Base-by-base conservation (phyloP, 371 early-diverging fungal species). In the Saksenaea vasiformis region DNA sequence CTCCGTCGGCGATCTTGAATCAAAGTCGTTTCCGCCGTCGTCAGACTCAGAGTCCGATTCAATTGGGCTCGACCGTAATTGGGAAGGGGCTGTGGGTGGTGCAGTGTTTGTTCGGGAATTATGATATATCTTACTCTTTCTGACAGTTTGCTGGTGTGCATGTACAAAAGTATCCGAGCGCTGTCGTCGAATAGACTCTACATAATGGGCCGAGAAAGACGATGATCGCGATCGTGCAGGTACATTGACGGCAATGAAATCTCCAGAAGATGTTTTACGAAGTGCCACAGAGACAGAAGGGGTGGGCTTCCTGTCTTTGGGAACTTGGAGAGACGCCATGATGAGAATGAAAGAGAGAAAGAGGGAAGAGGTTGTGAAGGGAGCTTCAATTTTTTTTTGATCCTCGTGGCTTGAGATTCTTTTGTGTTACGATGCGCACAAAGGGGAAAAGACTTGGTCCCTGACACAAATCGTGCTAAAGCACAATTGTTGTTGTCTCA, bases 161-260 rank as follows among this genome's bases (percentile, higher is more conserved):
- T 61, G 61, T n/a, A 70, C 61, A 64, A 70, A 70, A 11, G 63
- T 62, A 26, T 70, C 70, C 8, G 70, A 70, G 56, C 62, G 70
- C 55, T 68, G 74, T 28, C 66, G 66, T 24, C 66, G 68, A 55
- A 66, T 64, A 35, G 51, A 64, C 36, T 62, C 59, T 35, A 56
- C 60, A 60, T 41, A 54, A 37, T 41, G 60, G 38, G 64, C 54
- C 24, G 58, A 64, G 19, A 64, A 62, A 31, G 60, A 55, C 56
- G 44, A 60, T 56, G 43, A 66, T 41, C n/a, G 66, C 14, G 56
- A 56, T 28, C 55, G 51, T 1, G 55, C 54, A 13, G 53, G 24
- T 26, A 51, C 36, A 39, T 41, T 58, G 34, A 60, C 11, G 60
- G 37, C 27, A 44, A 60, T 38, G 19, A 60, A 54, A 54, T 53